Conservation (phyloP, 192 early-diverging fungal species). For the Coemansia sp. region DNA sequence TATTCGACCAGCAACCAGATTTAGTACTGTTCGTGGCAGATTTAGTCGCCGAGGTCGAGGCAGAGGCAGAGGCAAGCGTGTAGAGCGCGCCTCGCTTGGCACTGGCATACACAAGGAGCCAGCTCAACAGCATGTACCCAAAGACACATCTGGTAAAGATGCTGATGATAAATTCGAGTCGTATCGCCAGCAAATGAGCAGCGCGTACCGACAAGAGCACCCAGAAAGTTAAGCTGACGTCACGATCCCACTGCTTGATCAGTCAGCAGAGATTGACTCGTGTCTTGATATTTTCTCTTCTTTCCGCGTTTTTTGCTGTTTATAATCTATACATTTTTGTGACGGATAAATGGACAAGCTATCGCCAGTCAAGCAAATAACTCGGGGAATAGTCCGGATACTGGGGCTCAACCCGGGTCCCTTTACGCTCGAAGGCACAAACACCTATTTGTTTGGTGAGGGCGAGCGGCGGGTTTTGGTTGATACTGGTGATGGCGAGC, state of each 20-base stretch:
- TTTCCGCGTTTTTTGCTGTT: constrained; percentile 3
- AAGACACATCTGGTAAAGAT: background rate
- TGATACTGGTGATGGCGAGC: constrained; percentile 74
- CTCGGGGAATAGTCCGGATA: constrained; percentile 63
- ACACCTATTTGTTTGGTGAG: constrained; percentile 83
- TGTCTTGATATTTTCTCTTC: background rate
- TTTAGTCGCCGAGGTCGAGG: constrained; percentile 2
- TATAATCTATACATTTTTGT: background rate
- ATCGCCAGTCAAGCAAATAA: constrained; percentile 57
- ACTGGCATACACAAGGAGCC: constrained; percentile 9
- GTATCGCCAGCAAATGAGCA: constrained; percentile 46
- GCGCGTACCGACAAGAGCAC: constrained; percentile 12
- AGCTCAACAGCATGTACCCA: background rate
- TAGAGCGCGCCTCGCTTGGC: constrained; percentile 27
- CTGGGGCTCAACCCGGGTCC: constrained; percentile 78
- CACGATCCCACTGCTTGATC: no score
- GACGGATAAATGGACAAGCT: constrained; percentile 52
- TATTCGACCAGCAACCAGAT: constrained; percentile 30
- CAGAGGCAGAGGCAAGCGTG: constrained; percentile 1
- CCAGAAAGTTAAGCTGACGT: background rate
- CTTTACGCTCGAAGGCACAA: constrained; percentile 84
- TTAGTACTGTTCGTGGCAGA: constrained; percentile 23
- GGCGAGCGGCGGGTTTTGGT: constrained; percentile 69
- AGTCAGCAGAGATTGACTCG: no score
- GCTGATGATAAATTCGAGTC: constrained; percentile 20